Evolutionary conservation across 805 yeast species (phyloP), one percentile per base, ranked within the genome.

Genomic region (Nakazawaea siamensis): DNA sequence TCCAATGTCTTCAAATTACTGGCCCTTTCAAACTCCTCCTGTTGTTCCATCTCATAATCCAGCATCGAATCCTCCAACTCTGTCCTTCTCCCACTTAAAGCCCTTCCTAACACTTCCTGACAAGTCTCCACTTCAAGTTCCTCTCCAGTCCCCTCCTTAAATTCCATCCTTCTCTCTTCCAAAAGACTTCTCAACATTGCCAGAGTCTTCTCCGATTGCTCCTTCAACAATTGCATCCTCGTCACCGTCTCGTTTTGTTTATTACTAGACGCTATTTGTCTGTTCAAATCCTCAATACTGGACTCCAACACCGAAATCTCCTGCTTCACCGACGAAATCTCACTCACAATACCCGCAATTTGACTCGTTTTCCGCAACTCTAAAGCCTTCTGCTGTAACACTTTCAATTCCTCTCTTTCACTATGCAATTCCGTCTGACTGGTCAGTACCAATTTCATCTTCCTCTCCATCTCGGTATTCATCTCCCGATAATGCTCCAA

Each of bases 171-270:
- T n/a, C n/a, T n/a, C n/a, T n/a, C n/a, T n/a, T n/a, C n/a, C n/a
- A n/a, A n/a, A n/a, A n/a, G n/a, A n/a, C n/a, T n/a, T n/a, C n/a
- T n/a, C n/a, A n/a, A 39, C 47, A 2, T 27, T 16, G 7, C 18
- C n/a, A 7, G 5, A n/a, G 29, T 16, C 9, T 11, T 8, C 6
- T 8, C 25, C 13, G 51, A 44, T 9, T 70, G 64, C 21, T 70
- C 75, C 15, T 51, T 48, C 21, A 70, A 43, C 13, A 76, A 47
- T 0, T 66, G 60, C 3, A 75, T 47, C 42, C 70, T 74, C 1
- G 85, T 80, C 41, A 70, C 60, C 2, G 66, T 46, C 32, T 77
- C 87, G 1, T 81, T 62, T 47, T 73, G 80, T 45, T 68, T 66
- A 44, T 72, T 78, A 3, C 71, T 65, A 12, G 59, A 55, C 4